Percentiles rank a stretch among this genome's conserved stretches.
Evolutionary conservation across 305 asterid genomes (phyloP).

Genomic region (Fraxinus platypoda): DNA sequence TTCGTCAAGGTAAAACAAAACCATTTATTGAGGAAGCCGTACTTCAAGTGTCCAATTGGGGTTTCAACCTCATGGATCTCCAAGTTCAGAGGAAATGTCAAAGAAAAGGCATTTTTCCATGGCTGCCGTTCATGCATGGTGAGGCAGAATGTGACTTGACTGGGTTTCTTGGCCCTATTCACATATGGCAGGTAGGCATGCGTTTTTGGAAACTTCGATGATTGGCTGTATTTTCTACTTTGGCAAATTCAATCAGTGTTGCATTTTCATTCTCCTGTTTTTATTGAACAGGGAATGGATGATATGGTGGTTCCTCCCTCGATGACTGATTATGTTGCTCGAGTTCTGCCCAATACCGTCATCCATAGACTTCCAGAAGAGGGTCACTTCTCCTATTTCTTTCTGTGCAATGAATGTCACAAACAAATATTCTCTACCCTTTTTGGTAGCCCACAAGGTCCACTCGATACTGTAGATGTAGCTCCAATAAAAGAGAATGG

Average conservation of each 20-base stretch:
- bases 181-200: conserved; percentile 79
- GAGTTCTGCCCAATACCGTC: conserved; percentile 55
- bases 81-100: conserved; percentile 61
- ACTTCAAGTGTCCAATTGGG: conserved; percentile 86
- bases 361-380: conserved; percentile 71
- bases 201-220: neutral
- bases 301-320: conserved; percentile 70
- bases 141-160: conserved; percentile 59
- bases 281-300: conserved; percentile 58
- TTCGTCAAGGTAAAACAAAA: conserved; percentile 57
- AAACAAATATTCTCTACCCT: conserved; percentile 58
- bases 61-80: conserved; percentile 71
- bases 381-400: conserved; percentile 77
- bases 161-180: conserved; percentile 85
- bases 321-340: conserved; percentile 56
- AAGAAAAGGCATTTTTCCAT: conserved; percentile 53
- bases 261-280: neutral
- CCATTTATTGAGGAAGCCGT: conserved; percentile 84
- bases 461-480: conserved; percentile 40
- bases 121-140: conserved; percentile 65
- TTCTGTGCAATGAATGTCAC: conserved; percentile 65
- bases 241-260: neutral
- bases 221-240: neutral
- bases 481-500: conserved; percentile 30
- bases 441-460: conserved; percentile 68